These are phyloP conservation scores for Eucalyptus cladocalyx DNA, from an alignment of 345 rosid genomes.

Conservation along the genomic window DNA sequence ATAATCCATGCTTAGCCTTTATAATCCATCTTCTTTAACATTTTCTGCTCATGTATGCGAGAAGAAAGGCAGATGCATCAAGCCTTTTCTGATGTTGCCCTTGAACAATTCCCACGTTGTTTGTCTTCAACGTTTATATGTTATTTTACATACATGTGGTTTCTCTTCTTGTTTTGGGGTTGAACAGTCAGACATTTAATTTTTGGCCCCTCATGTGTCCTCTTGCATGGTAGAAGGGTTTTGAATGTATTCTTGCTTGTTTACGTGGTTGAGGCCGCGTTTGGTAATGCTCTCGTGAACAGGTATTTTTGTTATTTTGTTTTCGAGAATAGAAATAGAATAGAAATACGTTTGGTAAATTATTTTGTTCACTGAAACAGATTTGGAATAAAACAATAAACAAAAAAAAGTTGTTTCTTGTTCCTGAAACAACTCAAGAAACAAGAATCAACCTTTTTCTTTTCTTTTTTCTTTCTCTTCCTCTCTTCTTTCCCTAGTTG, in stretches of 20 bases:
- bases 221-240: background rate
- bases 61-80: background rate
- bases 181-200: background rate
- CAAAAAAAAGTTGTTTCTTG: too few species aligned
- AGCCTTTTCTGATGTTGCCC: background rate
- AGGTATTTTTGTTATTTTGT: too few species aligned
- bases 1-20: background rate
- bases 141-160: background rate
- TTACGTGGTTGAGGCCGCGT: background rate
- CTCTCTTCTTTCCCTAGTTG: too few species aligned
- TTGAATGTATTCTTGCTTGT: background rate
- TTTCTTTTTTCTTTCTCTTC: too few species aligned
- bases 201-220: background rate
- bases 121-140: background rate
- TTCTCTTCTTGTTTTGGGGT: background rate
- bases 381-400: too few species aligned
- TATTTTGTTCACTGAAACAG: accelerated
- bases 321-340: too few species aligned
- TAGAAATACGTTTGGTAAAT: too few species aligned
- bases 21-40: background rate
- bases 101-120: background rate
- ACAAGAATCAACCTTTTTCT: too few species aligned
- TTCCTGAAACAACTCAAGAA: too few species aligned
- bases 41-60: background rate
- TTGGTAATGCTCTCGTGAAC: accelerated